phyloP scores from a whole-genome alignment of 108 stramenopile species.

The Mediolabrus comicus region DNA sequence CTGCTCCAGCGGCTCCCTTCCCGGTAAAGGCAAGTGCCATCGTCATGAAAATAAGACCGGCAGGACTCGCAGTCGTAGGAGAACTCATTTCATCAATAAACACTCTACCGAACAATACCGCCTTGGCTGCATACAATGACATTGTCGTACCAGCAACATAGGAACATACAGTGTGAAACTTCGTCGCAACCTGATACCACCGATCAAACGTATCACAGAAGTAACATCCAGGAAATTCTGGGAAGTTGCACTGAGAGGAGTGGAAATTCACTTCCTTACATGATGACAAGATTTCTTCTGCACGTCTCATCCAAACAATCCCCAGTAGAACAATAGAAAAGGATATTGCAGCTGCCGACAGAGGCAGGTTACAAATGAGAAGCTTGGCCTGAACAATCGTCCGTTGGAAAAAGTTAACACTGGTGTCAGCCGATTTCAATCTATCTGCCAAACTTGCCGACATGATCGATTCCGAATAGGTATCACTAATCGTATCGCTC shows the following conservation, averaged over 20 bases:
- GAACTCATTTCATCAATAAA: conserved; percentile 78
- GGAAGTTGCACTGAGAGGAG: conserved; percentile 30
- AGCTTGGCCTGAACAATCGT: conserved; percentile 29
- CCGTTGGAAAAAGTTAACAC: conserved; percentile 1
- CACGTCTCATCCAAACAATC: conserved; percentile 81
- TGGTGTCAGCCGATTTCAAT: neutral
- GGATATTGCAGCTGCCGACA: conserved; percentile 72
- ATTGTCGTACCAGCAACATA: conserved; percentile 52
- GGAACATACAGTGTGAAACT: conserved; percentile 63
- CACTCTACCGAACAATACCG: conserved; percentile 49
- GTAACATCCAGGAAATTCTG: conserved; percentile 49
- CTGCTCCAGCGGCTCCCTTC: conserved; percentile 56
- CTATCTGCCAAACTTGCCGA: conserved; percentile 11
- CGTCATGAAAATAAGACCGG: conserved; percentile 77
- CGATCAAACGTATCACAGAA: conserved; percentile 40
- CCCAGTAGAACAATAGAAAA: conserved; percentile 67
- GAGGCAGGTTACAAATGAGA: conserved; percentile 68
- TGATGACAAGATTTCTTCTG: conserved; percentile 27
- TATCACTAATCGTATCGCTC: conserved; percentile 18
- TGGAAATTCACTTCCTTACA: conserved; percentile 41
- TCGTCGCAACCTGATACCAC: conserved; percentile 38
- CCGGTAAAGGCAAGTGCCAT: conserved; percentile 72
- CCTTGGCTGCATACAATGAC: conserved; percentile 53
- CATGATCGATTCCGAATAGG: conserved; percentile 21
- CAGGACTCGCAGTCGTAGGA: conserved; percentile 76